A percentile compares a stretch with the other conserved stretches of the same genome.
These are phyloP conservation scores for Umbilicaria muhlenbergii DNA, from an alignment of 495 filamentous ascomycete genomes.

Conservation along the genomic window DNA sequence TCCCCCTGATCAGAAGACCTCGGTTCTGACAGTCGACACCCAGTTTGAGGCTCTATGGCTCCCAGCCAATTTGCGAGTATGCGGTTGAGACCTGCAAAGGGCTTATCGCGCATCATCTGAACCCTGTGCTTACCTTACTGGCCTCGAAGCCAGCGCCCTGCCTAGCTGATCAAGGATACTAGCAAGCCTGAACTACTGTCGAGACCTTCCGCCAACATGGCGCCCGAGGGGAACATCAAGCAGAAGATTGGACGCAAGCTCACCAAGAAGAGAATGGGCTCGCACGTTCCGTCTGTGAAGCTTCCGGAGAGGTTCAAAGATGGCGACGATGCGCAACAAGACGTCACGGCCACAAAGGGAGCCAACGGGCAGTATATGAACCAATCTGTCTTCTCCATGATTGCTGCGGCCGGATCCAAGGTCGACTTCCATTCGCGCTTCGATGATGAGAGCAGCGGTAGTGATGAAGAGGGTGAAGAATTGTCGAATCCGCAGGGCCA, in stretches of 20 bases:
- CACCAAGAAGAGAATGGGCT: conserved; percentile 41
- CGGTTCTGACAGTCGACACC: too few species aligned
- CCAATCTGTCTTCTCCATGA: conserved; percentile 86
- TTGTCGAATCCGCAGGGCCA: conserved; percentile 1
- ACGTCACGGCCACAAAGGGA: conserved; percentile 45
- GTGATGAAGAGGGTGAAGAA: conserved; percentile 43
- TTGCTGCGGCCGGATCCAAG: conserved; percentile 74
- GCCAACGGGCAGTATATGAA: conserved; percentile 56
- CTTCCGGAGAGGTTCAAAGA: conserved; percentile 66
- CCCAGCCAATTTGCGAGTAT: too few species aligned
- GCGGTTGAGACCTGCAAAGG: too few species aligned
- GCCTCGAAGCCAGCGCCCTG: too few species aligned
- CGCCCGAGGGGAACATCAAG: conserved; percentile 20
- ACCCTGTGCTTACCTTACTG: too few species aligned
- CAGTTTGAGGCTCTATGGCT: too few species aligned
- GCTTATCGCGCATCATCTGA: too few species aligned
- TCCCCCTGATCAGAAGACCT: too few species aligned
- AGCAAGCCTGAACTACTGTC: too few species aligned
- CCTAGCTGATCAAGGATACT: too few species aligned
- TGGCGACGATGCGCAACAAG: conserved; percentile 55
- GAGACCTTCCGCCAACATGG: conserved; percentile 14
- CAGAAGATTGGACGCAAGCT: conserved; percentile 31
- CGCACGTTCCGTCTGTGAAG: conserved; percentile 46
- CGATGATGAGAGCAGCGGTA: conserved; percentile 66
- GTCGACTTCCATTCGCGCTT: conserved; percentile 69